Evolutionary conservation across 1,284 basidiomycete genomes (phyloP), one percentile per base, ranked within the genome.

Genomic region (Trichosporon ovoides): DNA sequence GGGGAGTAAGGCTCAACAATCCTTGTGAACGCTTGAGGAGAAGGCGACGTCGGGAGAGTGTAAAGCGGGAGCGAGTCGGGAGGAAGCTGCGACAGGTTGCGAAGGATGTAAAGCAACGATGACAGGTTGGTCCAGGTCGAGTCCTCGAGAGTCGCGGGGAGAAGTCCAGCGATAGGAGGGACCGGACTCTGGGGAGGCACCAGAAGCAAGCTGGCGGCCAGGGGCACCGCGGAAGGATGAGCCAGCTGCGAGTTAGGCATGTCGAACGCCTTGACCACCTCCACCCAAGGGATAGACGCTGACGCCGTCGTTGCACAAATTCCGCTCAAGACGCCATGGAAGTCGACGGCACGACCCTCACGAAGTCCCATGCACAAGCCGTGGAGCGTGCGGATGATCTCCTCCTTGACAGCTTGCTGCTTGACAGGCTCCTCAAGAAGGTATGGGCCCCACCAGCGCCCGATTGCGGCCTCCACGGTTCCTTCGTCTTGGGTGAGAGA

Each of bases 21-120:
- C 63, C 94, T 88, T 40, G 93, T 90, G 35, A 91, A 70, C 12
- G 55, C 85, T 0, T 88, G 87, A 19, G 93, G 89, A 55, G 91
- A 87, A 61, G 88, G 81, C 24, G 84, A 83, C 10, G 87, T 87
- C 20, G 91, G 88, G 19, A 95, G 81, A 31, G 86, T 84, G 59
- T 92, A 88, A 69, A 98, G 91, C 68, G 88, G 91, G 79, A 97
- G 93, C 0, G 88, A 88, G 73, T 96, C 91, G 9, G 85, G 86
- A 3, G 92, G 87, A 22, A 97, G 81, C 37, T 87, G 89, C 16
- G 96, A 84, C 24, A 98, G 82, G 7, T 89, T 90, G 70, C 91
- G 87, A 43, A 98, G 82, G 28, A 98, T 83, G 57, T 87, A 87
- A 28, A 98, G 83, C 72, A 97, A 91, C 63, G 90, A 89, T 22